phyloP scores from a whole-genome alignment of 139 green algal genomes.

The Nannochloris sp. region DNA sequence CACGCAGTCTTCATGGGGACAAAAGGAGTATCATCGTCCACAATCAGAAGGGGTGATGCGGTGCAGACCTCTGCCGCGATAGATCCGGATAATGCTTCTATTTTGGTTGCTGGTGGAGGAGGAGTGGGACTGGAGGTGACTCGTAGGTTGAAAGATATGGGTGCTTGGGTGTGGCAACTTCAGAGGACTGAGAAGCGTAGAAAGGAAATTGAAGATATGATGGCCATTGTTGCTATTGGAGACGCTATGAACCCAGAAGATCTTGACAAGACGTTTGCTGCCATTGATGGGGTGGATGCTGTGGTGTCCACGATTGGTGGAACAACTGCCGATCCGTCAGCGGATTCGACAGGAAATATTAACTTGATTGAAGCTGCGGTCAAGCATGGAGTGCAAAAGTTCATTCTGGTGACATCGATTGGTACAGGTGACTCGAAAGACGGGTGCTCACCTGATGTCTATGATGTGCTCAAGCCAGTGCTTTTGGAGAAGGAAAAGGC shows the following conservation, averaged over 20 bases:
- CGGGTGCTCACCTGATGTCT: conserved; percentile 58
- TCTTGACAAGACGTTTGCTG: conserved; percentile 62
- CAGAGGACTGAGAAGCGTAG: conserved; percentile 64
- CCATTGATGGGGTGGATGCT: conserved; percentile 81
- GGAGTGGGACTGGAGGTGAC: conserved; percentile 79
- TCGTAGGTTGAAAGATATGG: conserved; percentile 79
- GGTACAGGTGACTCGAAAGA: conserved; percentile 77
- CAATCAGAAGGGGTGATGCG: too few relatives aligned
- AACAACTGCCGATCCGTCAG: conserved; percentile 54
- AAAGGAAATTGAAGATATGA: conserved; percentile 88
- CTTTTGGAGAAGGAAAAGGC: conserved; percentile 95
- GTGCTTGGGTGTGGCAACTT: conserved; percentile 92
- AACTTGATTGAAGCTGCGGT: conserved; percentile 89
- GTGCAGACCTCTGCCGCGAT: conserved; percentile 15
- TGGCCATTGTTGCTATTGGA: conserved; percentile 77
- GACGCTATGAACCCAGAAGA: conserved; percentile 67
- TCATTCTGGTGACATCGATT: conserved; percentile 94
- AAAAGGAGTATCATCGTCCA: too few relatives aligned
- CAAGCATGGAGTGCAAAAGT: conserved; percentile 84
- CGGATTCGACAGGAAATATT: conserved; percentile 88
- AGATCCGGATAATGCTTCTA: conserved; percentile 81
- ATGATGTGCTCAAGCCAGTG: conserved; percentile 84
- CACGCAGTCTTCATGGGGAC: too few relatives aligned
- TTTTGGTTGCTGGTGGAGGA: conserved; percentile 83
- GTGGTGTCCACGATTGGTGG: conserved; percentile 88